A percentile compares a stretch with the other conserved stretches of the same genome.
These are phyloP conservation scores for Crithidia brevicula DNA, from an alignment of 208 protist species.

Conservation along the genomic window DNA sequence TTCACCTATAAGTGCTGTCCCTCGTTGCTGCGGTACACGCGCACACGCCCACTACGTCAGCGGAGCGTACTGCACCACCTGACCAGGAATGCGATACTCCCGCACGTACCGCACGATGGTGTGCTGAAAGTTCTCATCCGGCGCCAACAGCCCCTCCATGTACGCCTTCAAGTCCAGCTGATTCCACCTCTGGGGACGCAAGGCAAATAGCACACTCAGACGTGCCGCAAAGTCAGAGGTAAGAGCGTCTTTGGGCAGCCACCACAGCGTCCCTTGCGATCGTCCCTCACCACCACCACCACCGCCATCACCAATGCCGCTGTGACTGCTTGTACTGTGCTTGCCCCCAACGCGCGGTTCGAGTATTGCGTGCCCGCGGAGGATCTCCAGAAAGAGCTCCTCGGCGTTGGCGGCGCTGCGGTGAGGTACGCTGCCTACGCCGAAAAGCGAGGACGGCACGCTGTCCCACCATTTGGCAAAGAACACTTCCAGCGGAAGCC, in stretches of 20 bases:
- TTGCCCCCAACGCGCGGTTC: conserved; percentile 7
- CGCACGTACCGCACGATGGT: conserved; percentile 56
- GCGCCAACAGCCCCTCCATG: conserved; percentile 53
- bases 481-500: conserved; percentile 48
- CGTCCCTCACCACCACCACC: not conserved
- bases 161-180: conserved; percentile 52
- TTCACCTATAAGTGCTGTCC: too few relatives aligned
- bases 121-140: conserved; percentile 55
- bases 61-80: conserved; percentile 57
- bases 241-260: conserved; percentile 52
- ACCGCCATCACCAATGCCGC: not conserved
- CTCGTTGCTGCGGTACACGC: not conserved
- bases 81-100: conserved; percentile 67
- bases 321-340: not conserved
- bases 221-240: conserved; percentile 40
- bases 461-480: conserved; percentile 34
- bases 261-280: conserved; percentile 35
- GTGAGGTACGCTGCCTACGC: conserved; percentile 14
- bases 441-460: conserved; percentile 44
- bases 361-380: conserved; percentile 44
- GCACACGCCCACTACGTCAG: conserved; percentile 26
- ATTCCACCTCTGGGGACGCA: conserved; percentile 53
- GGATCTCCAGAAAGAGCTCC: conserved; percentile 32
- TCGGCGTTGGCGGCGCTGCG: conserved; percentile 1
- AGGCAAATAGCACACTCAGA: conserved; percentile 55